Conservation (phyloP, 805 yeast species). For the Candida tibetensis region DNA sequence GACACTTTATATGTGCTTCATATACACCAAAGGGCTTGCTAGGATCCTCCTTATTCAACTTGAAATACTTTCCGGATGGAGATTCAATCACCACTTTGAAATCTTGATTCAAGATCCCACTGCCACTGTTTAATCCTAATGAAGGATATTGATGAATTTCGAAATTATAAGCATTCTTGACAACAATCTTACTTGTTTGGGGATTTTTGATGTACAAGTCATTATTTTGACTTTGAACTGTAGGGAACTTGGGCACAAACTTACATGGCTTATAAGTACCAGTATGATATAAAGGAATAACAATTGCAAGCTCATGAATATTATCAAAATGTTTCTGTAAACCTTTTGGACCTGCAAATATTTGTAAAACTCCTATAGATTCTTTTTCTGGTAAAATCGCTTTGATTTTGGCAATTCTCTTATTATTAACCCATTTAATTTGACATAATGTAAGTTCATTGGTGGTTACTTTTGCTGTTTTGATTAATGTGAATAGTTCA, state of each 20-base stretch:
- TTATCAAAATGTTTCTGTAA: conserved; percentile 54
- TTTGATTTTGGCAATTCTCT: conserved; percentile 72
- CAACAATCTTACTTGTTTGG: conserved; percentile 61
- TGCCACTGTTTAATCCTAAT: conserved; percentile 41
- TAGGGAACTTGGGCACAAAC: conserved; percentile 70
- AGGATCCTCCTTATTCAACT: conserved; percentile 51
- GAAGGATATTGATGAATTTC: conserved; percentile 61
- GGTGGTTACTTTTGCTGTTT: conserved; percentile 49
- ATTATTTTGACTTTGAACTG: conserved; percentile 62
- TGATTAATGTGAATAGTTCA: conserved; percentile 60
- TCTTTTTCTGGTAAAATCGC: conserved; percentile 73
- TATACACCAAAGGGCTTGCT: conserved; percentile 51
- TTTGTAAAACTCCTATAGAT: conserved; percentile 66
- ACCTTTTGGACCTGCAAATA: conserved; percentile 70
- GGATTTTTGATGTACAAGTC: conserved; percentile 87
- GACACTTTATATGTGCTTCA: conserved; percentile 57
- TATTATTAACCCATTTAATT: conserved; percentile 60
- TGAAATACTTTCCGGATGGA: conserved; percentile 77
- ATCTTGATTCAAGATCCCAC: conserved; percentile 37
- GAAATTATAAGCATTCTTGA: conserved; percentile 62
- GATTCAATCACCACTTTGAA: conserved; percentile 70
- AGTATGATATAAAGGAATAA: conserved; percentile 70
- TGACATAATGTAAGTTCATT: conserved; percentile 70
- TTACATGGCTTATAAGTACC: conserved; percentile 63
- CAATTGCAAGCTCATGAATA: conserved; percentile 66